Evolutionary conservation across 495 filamentous ascomycete species (phyloP).

Genomic region (Platismatia glauca): DNA sequence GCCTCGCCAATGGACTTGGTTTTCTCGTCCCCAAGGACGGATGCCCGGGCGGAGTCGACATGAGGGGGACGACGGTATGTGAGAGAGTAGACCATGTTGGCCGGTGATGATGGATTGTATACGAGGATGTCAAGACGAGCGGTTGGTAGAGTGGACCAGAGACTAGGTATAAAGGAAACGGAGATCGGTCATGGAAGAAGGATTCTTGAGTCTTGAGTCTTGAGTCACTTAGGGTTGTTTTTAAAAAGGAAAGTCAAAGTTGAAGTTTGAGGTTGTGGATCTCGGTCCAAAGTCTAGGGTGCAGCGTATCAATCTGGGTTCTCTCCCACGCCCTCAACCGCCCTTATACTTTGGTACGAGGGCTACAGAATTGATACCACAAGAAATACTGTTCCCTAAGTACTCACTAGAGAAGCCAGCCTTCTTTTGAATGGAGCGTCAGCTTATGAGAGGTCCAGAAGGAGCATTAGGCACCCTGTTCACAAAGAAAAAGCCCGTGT

Average conservation of each 20-base stretch:
- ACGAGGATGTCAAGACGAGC: background rate
- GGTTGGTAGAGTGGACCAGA: background rate
- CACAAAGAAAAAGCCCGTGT: too few relatives aligned
- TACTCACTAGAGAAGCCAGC: background rate
- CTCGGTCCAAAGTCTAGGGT: background rate
- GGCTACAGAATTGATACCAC: background rate
- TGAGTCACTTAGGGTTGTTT: background rate
- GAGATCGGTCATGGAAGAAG: too few relatives aligned
- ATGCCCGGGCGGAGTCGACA: constrained; percentile 22
- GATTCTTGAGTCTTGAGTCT: too few relatives aligned
- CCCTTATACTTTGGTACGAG: background rate
- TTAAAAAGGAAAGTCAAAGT: background rate
- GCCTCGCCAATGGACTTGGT: constrained; percentile 27
- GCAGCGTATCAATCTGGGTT: background rate
- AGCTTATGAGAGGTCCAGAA: background rate
- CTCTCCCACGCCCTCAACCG: background rate
- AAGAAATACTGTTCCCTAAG: background rate
- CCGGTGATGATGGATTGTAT: background rate
- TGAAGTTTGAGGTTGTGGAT: background rate
- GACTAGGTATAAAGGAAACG: background rate
- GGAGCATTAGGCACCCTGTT: too few relatives aligned
- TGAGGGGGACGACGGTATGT: constrained; percentile 39
- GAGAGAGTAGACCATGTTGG: constrained; percentile 42
- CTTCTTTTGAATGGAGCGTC: background rate
- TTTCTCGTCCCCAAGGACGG: constrained; percentile 25